A percentile compares a stretch with the other conserved stretches of the same genome.
Evolutionary conservation across 306 rosid genomes (phyloP).

Genomic region (Carpinus viminea): DNA sequence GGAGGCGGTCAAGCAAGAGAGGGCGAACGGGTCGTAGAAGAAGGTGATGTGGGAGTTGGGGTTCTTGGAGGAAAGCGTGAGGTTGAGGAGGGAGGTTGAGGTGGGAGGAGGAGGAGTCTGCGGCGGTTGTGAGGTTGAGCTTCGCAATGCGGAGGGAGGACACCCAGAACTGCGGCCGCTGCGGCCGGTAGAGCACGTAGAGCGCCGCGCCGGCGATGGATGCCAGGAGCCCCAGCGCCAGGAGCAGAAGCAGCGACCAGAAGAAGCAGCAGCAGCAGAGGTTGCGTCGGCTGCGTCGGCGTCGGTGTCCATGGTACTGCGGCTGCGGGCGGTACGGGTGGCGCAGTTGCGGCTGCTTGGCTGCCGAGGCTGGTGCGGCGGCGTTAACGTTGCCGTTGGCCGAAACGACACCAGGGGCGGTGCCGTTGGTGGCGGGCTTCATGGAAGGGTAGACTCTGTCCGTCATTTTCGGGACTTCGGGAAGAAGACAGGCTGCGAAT

Average conservation of each 20-base stretch:
- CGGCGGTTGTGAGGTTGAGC: conserved; percentile 67
- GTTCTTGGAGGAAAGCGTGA: conserved; percentile 71
- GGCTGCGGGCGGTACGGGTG: conserved; percentile 73
- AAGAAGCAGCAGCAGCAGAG: conserved; percentile 94
- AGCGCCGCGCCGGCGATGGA: conserved; percentile 76
- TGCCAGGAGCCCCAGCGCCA: conserved; percentile 55
- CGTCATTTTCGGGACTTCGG: conserved; percentile 36
- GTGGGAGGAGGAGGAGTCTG: conserved; percentile 71
- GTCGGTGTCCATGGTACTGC: conserved; percentile 49
- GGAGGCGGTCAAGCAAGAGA: conserved; percentile 43
- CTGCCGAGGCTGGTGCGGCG: conserved; percentile 25
- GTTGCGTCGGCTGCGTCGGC: conserved; percentile 59
- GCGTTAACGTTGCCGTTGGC: conserved; percentile 27
- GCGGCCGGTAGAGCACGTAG: conserved; percentile 87
- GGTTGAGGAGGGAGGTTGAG: conserved; percentile 64
- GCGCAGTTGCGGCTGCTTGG: conserved; percentile 60
- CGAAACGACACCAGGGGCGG: conserved; percentile 28
- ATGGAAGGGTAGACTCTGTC: conserved; percentile 61
- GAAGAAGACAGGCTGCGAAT: neutral
- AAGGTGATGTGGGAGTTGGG: conserved; percentile 79
- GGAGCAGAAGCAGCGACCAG: conserved; percentile 70
- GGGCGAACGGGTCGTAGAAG: conserved; percentile 64
- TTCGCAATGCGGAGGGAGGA: conserved; percentile 75
- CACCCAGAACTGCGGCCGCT: conserved; percentile 82
- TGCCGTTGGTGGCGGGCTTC: conserved; percentile 42